Evolutionary conservation across 306 rosid species (phyloP).

Genomic region (Quercus glauca): DNA sequence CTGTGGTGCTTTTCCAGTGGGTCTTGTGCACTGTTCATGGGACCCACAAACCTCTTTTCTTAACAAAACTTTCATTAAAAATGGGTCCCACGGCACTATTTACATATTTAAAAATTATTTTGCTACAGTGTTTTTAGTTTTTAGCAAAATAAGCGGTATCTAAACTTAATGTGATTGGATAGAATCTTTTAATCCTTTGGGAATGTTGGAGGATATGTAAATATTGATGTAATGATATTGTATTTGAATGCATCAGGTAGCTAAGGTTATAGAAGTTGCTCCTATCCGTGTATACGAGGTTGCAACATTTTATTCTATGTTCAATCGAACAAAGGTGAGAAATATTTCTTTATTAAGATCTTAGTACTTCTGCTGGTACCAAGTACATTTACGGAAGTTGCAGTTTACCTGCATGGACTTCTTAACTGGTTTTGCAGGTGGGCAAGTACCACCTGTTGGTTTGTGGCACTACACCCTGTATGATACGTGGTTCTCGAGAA

Average conservation of each 20-base stretch:
- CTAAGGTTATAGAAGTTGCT: conserved; percentile 83
- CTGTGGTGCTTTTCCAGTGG: no score
- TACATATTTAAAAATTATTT: no score
- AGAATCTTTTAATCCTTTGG: conserved; percentile 6
- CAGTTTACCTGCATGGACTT: conserved; percentile 31
- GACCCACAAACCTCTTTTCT: no score
- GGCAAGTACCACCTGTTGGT: conserved; percentile 93
- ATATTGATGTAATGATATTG: conserved; percentile 6
- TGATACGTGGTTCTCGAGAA: conserved; percentile 96
- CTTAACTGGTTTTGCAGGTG: conserved; percentile 54
- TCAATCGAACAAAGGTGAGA: conserved; percentile 83
- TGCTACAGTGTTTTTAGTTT: no score
- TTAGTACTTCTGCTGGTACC: not conserved
- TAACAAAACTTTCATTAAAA: no score
- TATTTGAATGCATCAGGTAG: conserved; percentile 73
- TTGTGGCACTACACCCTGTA: conserved; percentile 98
- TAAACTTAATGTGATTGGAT: not conserved
- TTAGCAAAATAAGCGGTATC: no score
- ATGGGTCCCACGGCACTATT: no score
- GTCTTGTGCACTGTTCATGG: no score
- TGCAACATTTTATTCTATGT: conserved; percentile 98
- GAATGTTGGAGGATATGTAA: conserved; percentile 8
- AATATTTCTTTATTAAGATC: conserved; percentile 1
- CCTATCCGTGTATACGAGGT: conserved; percentile 96
- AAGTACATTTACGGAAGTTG: conserved; percentile 8